phyloP scores from a whole-genome alignment of 768 basidiomycete species.

The Bullera alba region DNA sequence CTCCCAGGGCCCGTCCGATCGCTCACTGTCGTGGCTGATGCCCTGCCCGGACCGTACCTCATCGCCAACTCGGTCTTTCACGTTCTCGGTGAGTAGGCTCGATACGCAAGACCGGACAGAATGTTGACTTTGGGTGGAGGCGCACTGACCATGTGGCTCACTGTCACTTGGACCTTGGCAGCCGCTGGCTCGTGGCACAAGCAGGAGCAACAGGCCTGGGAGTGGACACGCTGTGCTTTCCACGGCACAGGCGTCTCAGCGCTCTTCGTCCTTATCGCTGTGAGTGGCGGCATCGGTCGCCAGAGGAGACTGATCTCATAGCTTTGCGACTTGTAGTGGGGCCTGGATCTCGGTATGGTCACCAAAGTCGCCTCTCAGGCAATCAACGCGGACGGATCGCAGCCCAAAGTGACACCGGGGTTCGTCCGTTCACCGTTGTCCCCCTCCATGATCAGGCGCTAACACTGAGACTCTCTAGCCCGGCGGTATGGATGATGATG shows the following conservation, averaged over 20 bases:
- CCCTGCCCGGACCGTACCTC: constrained; percentile 12
- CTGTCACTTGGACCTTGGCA: constrained; percentile 23
- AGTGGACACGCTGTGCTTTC: constrained; percentile 29
- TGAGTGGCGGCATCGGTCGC: constrained; percentile 10
- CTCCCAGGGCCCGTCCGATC: constrained; percentile 4
- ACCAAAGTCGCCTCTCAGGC: constrained; percentile 1
- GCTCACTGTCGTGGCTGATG: constrained; percentile 3
- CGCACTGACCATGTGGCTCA: constrained; percentile 10
- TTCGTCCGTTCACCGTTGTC: constrained; percentile 1
- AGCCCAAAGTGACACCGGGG: constrained; percentile 14
- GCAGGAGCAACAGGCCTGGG: constrained; percentile 13
- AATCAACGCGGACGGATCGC: not conserved
- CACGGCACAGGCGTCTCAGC: constrained; percentile 4
- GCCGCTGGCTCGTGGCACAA: constrained; percentile 20
- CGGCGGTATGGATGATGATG: constrained; percentile 25
- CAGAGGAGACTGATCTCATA: not conserved
- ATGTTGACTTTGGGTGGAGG: no score
- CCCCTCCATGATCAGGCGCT: not conserved
- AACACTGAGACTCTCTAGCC: constrained; percentile 8
- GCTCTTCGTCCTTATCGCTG: constrained; percentile 21
- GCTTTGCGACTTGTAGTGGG: constrained; percentile 8
- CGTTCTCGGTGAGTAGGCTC: constrained; percentile 12
- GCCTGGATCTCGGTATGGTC: constrained; percentile 11
- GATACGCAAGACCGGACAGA: not conserved
- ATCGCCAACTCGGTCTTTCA: constrained; percentile 24